Base-by-base conservation (phyloP, 305 asterid genomes). In the Coffea humblotiana region DNA sequence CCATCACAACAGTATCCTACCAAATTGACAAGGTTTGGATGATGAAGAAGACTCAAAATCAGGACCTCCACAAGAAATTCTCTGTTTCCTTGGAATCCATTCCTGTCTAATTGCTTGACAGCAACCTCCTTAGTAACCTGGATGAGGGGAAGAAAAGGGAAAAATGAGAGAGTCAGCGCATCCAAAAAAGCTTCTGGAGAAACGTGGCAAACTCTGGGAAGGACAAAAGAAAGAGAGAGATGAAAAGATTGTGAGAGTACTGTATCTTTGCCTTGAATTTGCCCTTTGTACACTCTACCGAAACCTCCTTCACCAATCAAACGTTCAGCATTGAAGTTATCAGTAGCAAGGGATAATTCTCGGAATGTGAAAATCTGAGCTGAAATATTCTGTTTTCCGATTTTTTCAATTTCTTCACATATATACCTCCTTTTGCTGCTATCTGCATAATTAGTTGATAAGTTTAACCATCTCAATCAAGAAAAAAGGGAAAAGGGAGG, bases 251-350 rank as follows among this genome's bases (percentile, higher is more conserved):
- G 51, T 61, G 11, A 70, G 15, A 14, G 73, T 88, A 91, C 93
- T 45, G 87, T 77, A 40, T 88, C 83, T 84, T 83, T 87, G 74
- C 80, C 81, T 75, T 87, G 72, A 12, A 91, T 47, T 77, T 83
- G 86, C 78, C 93, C 97, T 85, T 85, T 94, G 87, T 95, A 93
- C 72, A 95, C 98, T 83, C 92, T 89, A 67, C 98, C 98, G 32
- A 93, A 95, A 35, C 98, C 98, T 47, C 98, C 98, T 86, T 95
- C 98, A 15, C 98, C 98, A 43, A 95, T 79, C 87, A 93, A 82
- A 80, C 69, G 58, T 47, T 84, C 80, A 6, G 76, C 66, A 35
- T 83, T 79, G 87, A 95, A 95, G 82, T 93, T 86, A 29, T 86
- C 82, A 54, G 98, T 95, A 32, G 89, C 90, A 3, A 4, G 74